Evolutionary conservation across 2,329 filamentous ascomycete genomes (phyloP).

Genomic region (Cladosporium sp.): DNA sequence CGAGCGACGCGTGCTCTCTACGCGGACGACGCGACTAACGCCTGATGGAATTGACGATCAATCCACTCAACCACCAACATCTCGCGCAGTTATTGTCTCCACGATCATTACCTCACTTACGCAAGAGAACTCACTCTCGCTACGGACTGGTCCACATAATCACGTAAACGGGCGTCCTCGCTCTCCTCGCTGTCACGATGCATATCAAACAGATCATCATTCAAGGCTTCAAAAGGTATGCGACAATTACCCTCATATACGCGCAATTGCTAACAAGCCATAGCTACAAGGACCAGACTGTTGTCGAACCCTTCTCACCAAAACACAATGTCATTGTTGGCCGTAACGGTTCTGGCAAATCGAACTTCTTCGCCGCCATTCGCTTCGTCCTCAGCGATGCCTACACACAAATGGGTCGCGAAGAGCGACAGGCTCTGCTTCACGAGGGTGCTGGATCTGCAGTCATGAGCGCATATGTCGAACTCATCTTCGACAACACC

Average conservation of each 20-base stretch:
- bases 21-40: constrained; percentile 1
- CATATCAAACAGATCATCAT: constrained; percentile 99
- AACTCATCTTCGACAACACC: constrained; percentile 97
- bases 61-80: neutral
- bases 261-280: constrained; percentile 24
- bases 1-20: neutral
- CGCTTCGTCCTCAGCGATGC: constrained; percentile 93
- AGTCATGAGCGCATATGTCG: constrained; percentile 99
- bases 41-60: neutral
- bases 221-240: constrained; percentile 97
- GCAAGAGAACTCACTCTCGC: neutral
- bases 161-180: neutral
- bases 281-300: constrained; percentile 99
- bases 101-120: neutral
- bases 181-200: constrained; percentile 53
- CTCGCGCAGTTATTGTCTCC: neutral
- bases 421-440: constrained; percentile 93
- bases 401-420: constrained; percentile 91
- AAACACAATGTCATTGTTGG: constrained; percentile 98
- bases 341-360: constrained; percentile 98
- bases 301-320: constrained; percentile 96
- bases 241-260: neutral
- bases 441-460: constrained; percentile 97
- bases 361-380: constrained; percentile 99
- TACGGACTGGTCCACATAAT: constrained; percentile 2